Conservation (phyloP, 176 grass and related monocot species). For the Bonia amplexicaulis region DNA sequence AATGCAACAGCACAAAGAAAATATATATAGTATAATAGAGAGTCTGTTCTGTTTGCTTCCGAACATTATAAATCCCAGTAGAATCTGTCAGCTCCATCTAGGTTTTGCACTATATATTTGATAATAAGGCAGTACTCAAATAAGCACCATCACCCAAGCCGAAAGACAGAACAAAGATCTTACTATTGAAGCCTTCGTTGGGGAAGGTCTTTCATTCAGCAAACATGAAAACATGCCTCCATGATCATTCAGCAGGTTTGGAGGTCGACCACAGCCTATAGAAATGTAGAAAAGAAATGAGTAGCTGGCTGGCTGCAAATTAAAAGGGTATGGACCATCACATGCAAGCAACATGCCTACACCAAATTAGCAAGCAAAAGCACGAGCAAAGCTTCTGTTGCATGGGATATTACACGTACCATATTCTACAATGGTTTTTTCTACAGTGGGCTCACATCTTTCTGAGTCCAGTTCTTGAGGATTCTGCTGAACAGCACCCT, state of each 20-base stretch:
- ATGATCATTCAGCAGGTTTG: neutral
- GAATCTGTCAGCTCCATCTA: neutral
- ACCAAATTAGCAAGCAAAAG: neutral
- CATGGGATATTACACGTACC: constrained; percentile 11
- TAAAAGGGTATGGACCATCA: neutral
- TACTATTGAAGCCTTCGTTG: constrained; percentile 11
- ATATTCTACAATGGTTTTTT: neutral
- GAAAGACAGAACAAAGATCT: neutral
- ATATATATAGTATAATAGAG: neutral
- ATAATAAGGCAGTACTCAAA: neutral
- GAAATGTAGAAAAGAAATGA: neutral
- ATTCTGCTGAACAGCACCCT: constrained; percentile 18
- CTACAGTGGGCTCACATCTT: neutral
- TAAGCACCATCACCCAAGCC: neutral
- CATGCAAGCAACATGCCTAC: neutral
- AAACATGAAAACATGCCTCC: neutral
- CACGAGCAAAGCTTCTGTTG: neutral
- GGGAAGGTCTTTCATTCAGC: neutral
- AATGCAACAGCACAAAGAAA: neutral
- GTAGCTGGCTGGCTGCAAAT: neutral
- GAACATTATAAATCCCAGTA: neutral
- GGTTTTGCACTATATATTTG: neutral
- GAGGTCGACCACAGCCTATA: neutral
- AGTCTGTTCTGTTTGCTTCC: neutral
- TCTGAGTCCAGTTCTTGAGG: neutral